Evolutionary conservation across 495 filamentous ascomycete genomes (phyloP).

Genomic region (Penicillium atrosanguineum): DNA sequence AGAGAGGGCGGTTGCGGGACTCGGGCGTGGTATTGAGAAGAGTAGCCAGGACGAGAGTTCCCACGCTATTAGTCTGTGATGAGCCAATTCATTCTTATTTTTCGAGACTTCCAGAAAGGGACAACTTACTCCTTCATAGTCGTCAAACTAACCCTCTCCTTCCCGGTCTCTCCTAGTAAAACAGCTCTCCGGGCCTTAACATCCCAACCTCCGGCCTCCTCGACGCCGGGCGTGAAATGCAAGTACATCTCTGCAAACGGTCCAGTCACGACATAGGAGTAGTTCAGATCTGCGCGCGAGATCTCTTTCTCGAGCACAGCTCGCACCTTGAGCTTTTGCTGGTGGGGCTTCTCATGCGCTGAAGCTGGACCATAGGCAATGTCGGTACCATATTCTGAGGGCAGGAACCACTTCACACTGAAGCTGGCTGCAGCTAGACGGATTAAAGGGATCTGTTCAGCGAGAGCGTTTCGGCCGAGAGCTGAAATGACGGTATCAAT

Average conservation of each 20-base stretch:
- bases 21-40: constrained; percentile 51
- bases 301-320: constrained; percentile 52
- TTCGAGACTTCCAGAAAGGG: neutral
- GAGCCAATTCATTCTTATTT: neutral
- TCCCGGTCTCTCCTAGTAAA: constrained; percentile 52
- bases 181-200: constrained; percentile 52
- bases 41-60: constrained; percentile 59
- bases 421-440: constrained; percentile 53
- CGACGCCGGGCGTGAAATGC: constrained; percentile 26
- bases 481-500: constrained; percentile 67
- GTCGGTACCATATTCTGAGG: constrained; percentile 73
- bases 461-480: constrained; percentile 57
- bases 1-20: constrained; percentile 54
- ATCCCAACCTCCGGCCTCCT: constrained; percentile 53
- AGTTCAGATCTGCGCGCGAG: constrained; percentile 43
- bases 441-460: constrained; percentile 57
- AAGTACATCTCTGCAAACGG: constrained; percentile 69
- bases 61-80: constrained; percentile 48
- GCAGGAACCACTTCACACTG: constrained; percentile 64
- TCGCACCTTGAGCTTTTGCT: constrained; percentile 65
- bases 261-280: constrained; percentile 65
- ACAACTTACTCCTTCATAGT: constrained; percentile 63
- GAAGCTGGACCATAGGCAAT: constrained; percentile 63
- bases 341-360: constrained; percentile 62
- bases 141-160: constrained; percentile 59